Base-by-base conservation (phyloP, 805 yeast genomes). In the Henningerozyma blattae region DNA sequence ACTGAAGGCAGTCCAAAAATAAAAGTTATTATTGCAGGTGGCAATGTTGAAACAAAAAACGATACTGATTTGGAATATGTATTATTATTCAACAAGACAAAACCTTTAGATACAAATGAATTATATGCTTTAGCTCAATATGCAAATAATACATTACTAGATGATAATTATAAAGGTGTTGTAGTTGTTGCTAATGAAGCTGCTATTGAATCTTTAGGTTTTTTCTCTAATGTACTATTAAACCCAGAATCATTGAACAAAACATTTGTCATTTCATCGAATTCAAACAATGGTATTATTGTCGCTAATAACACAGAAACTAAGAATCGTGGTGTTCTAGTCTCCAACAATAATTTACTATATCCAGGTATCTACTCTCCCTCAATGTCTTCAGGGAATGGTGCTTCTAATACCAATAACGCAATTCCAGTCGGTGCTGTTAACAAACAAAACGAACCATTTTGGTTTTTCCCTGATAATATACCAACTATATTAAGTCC, bases 321-420 rank as follows among this genome's bases (percentile, higher is more conserved):
- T 1, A 20, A 15, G 8, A 48, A 42, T 6, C 47, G 55, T 36
- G 58, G 58, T 34, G 39, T 50, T 15, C 34, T 46, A 14, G 47
- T 52, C 18, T 47, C 40, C 15, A 40, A 35, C 25, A 36, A 41
- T 15, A 46, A 45, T 14, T 37, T 45, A 22, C 46, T 56, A 18
- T 56, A 47, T 40, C 41, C 58, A 6, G 59, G 56, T 29, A 35
- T 41, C 19, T 37, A 47, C 18, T 43, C 54, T n/a, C 51, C 53
- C 17, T 38, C 38, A 15, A 43, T 39, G 6, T 44, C 41, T 4
- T 48, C 54, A 6, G 43, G 50, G 4, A 53, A 56, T 33, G 41
- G 47, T 28, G 36, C 45, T 17, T 37, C 42, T 28, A 41, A 27
- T 18, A 31, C 33, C 12, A 32, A 33, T 2, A 24, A 33, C 4